Evolutionary conservation across 345 rosid genomes (phyloP), one percentile per base, ranked within the genome.

Genomic region (Lepidium aucheri): DNA sequence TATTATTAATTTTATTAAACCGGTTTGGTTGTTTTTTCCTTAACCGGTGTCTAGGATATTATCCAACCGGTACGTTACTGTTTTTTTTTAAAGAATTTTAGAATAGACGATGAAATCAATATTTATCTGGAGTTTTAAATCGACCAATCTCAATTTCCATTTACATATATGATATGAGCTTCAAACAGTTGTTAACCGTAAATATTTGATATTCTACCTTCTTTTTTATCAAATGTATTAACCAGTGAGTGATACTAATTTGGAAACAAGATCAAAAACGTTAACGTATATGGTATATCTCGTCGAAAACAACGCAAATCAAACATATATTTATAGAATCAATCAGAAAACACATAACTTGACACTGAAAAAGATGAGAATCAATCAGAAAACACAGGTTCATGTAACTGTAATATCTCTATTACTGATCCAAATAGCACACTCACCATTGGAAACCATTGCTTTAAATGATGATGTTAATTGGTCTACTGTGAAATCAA

Each of bases 361-460:
- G 28, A 15, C 10, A 12, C 33, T 0, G 0, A 5, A 58, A 38
- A 51, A 63, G 1, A 70, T 70, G 74, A 22, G 34, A 43, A 6
- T 5, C 9, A 45, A n/a, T 17, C 49, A 9, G 26, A 70, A 63
- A 54, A 62, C 68, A 70, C 49, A 16, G 62, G 41, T 26, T 26
- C 30, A 9, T 44, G 57, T 38, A 26, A 56, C 62, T 3, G 5
- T 46, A 36, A 35, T 70, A 63, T 38, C 17, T 36, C 32, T 63
- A 54, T 28, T 70, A 45, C 43, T 70, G 35, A 54, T 46, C 60
- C 74, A 53, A 34, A 34, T 60, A 42, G 39, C 54, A 52, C 4
- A 52, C 32, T 61, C 61, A 52, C 53, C 43, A 52, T 53, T 26
- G 15, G 53, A 60, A 33, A 41, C 30, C 15, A 40, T n/a, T 9